These are phyloP conservation scores for Moringa oleifera DNA, from an alignment of 345 rosid species.

Conservation along the genomic window DNA sequence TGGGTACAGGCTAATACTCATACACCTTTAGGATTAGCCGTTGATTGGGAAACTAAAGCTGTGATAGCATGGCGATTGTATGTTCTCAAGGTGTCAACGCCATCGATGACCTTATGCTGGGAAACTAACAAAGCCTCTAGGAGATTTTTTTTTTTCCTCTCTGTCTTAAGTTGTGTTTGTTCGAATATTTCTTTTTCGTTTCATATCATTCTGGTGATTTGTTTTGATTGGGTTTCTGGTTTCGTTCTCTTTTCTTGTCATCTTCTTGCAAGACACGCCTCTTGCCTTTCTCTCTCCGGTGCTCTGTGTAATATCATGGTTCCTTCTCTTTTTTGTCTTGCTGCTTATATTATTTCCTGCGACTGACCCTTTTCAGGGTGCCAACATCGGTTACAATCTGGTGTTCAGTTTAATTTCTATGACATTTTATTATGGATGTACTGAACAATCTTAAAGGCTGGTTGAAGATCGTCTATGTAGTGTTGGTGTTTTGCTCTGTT, in stretches of 20 bases:
- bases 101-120: background rate
- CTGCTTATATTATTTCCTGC: background rate
- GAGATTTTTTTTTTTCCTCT: background rate
- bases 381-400: background rate
- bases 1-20: background rate
- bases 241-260: background rate
- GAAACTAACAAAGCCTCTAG: background rate
- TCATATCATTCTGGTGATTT: background rate
- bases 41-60: background rate
- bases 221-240: background rate
- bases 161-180: background rate
- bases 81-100: background rate
- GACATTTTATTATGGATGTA: slow-evolving; percentile 21
- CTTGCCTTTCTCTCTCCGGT: background rate
- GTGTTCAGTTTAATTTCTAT: slow-evolving; percentile 2
- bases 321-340: no score
- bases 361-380: background rate
- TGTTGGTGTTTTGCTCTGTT: slow-evolving; percentile 62
- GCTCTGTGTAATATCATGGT: no score
- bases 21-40: background rate
- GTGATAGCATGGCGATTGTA: no score
- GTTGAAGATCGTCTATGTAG: slow-evolving; percentile 41
- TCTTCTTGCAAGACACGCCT: background rate
- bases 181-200: background rate
- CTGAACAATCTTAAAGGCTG: slow-evolving; percentile 31